These are phyloP conservation scores for Didymosphaeria variabile DNA, from an alignment of 2,329 filamentous ascomycete genomes.

Conservation along the genomic window DNA sequence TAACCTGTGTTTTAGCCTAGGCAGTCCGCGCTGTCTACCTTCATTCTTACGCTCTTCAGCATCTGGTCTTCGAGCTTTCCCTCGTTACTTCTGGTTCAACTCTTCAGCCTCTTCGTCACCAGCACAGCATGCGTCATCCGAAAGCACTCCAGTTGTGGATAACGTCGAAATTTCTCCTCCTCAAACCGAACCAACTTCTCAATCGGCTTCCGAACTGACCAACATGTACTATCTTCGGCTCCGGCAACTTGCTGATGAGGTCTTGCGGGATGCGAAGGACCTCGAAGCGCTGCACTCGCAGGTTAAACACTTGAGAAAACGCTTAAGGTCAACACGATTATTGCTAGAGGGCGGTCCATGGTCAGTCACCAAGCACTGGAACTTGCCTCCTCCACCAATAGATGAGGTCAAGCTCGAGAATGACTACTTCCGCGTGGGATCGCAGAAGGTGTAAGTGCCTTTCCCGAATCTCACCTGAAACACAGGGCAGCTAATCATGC, in stretches of 20 bases:
- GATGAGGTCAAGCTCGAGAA: slow-evolving; percentile 7
- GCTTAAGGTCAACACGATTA: neutral
- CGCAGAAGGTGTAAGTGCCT: slow-evolving; percentile 14
- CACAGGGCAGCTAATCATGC: neutral
- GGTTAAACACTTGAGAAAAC: neutral
- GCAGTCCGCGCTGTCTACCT: neutral
- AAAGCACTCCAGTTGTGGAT: neutral
- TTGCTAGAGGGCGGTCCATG: neutral
- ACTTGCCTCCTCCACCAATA: neutral
- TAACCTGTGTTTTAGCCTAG: neutral
- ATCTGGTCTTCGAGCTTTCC: neutral
- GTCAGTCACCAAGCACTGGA: neutral
- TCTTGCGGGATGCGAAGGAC: neutral
- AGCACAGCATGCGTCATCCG: neutral
- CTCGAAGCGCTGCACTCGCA: neutral
- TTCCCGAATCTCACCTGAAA: neutral
- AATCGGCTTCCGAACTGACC: neutral
- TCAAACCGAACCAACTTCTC: neutral
- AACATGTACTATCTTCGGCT: neutral
- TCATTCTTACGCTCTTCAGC: too few species aligned
- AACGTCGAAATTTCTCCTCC: neutral
- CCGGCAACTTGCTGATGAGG: neutral
- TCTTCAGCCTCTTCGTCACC: neutral
- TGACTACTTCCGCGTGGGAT: slow-evolving; percentile 10
- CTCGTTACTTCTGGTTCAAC: neutral